Evolutionary conservation across 345 rosid genomes (phyloP).

Genomic region (Lagerstroemia speciosa): DNA sequence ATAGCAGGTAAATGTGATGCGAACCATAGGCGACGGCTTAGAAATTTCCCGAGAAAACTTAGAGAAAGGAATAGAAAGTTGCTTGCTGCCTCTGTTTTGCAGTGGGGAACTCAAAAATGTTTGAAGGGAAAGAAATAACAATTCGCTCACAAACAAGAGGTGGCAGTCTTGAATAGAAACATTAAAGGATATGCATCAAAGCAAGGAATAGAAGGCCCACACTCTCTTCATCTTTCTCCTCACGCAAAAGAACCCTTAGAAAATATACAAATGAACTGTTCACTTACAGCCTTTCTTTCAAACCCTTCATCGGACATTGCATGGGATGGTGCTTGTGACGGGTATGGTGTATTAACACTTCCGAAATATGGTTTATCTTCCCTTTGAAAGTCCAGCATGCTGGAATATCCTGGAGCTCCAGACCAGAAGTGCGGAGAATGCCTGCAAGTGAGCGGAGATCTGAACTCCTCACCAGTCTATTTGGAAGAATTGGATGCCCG

Average conservation of each 20-base stretch:
- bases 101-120: background rate
- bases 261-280: slow-evolving; percentile 11
- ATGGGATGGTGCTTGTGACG: slow-evolving; percentile 8
- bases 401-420: slow-evolving; percentile 10
- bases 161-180: background rate
- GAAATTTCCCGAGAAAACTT: no score
- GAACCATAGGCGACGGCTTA: background rate
- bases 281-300: background rate
- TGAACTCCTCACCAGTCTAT: background rate
- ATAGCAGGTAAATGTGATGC: no score
- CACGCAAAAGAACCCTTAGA: slow-evolving; percentile 7
- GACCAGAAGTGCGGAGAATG: background rate
- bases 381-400: slow-evolving; percentile 2
- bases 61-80: background rate
- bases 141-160: background rate
- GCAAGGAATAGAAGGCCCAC: background rate
- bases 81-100: background rate
- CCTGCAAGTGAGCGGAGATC: background rate
- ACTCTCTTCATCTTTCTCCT: slow-evolving; percentile 7
- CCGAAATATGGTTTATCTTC: background rate
- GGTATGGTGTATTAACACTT: slow-evolving; percentile 5
- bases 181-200: background rate
- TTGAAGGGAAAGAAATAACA: background rate
- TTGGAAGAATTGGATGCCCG: background rate
- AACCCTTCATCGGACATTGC: slow-evolving; percentile 7